These are phyloP conservation scores for Penicillium hordei DNA, from an alignment of 2,329 filamentous ascomycete species.

Conservation along the genomic window DNA sequence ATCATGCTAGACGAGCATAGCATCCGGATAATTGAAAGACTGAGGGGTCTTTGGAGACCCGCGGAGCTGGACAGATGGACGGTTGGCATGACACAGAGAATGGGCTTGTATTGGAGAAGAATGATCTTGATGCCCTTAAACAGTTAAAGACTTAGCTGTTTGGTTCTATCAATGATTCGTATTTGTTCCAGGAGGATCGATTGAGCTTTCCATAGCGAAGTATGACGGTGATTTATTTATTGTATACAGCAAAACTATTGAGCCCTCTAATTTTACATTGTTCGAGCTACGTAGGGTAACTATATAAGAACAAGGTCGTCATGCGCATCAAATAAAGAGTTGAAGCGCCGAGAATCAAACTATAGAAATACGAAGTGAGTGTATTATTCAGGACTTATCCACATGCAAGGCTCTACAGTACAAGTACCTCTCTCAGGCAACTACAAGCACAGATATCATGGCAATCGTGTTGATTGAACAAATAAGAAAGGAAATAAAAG, in stretches of 20 bases:
- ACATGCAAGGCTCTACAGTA: not conserved
- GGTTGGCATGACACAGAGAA: not conserved
- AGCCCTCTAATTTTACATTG: too few relatives aligned
- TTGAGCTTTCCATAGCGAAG: not conserved
- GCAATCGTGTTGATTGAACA: conserved; percentile 30
- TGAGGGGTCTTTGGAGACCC: not conserved
- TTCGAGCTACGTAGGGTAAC: too few relatives aligned
- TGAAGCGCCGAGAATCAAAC: not conserved
- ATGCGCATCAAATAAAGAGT: too few relatives aligned
- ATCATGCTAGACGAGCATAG: not conserved
- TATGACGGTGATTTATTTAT: too few relatives aligned
- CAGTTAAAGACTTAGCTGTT: not conserved
- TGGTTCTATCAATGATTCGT: not conserved
- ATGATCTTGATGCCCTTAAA: not conserved
- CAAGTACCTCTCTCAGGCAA: not conserved
- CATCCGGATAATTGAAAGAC: not conserved
- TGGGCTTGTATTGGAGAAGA: not conserved
- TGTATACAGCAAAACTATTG: too few relatives aligned
- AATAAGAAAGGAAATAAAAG: conserved; percentile 16
- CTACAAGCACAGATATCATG: conserved; percentile 37
- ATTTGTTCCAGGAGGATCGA: not conserved
- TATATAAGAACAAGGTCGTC: too few relatives aligned
- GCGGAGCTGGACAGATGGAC: not conserved
- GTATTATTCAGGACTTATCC: not conserved
- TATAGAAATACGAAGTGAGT: not conserved